Evolutionary conservation across 1,284 basidiomycete genomes (phyloP), one percentile per base, ranked within the genome.

Genomic region (Pseudozyma hubeiensis): DNA sequence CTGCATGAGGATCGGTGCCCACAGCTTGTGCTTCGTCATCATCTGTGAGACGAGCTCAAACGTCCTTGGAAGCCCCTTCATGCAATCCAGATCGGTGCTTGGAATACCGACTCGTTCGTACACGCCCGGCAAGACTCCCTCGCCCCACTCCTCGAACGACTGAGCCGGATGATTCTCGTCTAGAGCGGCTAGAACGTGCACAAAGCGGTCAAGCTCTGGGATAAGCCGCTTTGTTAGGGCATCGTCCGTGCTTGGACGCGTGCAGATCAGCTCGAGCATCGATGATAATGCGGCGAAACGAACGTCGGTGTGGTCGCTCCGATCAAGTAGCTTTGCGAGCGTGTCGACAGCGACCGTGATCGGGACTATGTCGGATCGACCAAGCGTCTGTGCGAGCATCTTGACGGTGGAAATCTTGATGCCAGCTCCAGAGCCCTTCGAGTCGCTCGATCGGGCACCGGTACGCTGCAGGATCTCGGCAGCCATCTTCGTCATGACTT

Each of bases 351-450:
- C 51, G 2, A 29, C 40, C n/a, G 39, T 10, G 5, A 24, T 14
- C 9, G 40, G 29, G 16, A 53, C n/a, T 5, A 30, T n/a, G 24
- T 53, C 51, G 35, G 35, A 9, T 44, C 30, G 24, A 5, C 29
- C 51, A 13, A 53, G 39, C 5, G 29, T 17, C 33, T 53, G 39
- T 4, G 40, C 40, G 10, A 53, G 40, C 39, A 53, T 10, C 40
- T 44, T 53, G 24, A 53, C 51, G 19, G 51, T 53, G 1, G 51
- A 43, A 24, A 53, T 24, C 30, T 43, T 53, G 37, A 53, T 44
- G 29, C 51, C 40, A 11, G 39, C 10, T 7, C 19, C 50, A 24
- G 24, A 24, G 24, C 24, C 24, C 24, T 37, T 37, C 9, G 35
- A 10, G 35, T 37, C 35, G 35, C 35, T 37, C 9, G 35, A 4